These are phyloP conservation scores for Ophiostoma sp. DNA, from an alignment of 2,329 filamentous ascomycete species.

Conservation along the genomic window DNA sequence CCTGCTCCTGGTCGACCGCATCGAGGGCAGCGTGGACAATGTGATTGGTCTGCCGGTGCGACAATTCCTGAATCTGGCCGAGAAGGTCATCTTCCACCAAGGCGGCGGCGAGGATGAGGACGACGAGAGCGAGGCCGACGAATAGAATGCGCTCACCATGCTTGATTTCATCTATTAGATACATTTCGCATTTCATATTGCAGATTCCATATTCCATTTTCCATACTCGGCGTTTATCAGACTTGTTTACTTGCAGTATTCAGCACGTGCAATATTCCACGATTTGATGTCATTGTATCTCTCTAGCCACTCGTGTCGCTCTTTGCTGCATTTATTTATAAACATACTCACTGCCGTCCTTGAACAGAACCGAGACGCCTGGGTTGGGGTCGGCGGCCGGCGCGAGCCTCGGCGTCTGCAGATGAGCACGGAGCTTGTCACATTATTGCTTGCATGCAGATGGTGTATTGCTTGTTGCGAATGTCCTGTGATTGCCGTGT, in stretches of 20 bases:
- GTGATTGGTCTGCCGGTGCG: conserved; percentile 86
- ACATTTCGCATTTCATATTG: neutral
- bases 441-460: neutral
- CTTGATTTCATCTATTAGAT: no score
- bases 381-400: neutral
- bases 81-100: conserved; percentile 77
- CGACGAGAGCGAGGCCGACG: neutral
- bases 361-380: neutral
- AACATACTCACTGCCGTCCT: neutral
- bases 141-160: neutral
- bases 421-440: conserved; percentile 3
- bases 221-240: neutral
- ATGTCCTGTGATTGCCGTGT: neutral
- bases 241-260: neutral
- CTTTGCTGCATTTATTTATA: no score
- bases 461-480: neutral
- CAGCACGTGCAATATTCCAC: neutral
- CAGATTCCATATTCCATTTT: neutral
- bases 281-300: neutral
- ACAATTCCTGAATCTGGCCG: conserved; percentile 71
- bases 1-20: conserved; percentile 78
- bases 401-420: conserved; percentile 11
- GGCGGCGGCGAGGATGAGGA: conserved; percentile 41
- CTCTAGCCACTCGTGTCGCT: neutral
- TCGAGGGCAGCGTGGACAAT: conserved; percentile 89